Percentiles rank a stretch among this genome's conserved stretches.
phyloP scores from a whole-genome alignment of 768 basidiomycete genomes.

The Trametes cingulata region DNA sequence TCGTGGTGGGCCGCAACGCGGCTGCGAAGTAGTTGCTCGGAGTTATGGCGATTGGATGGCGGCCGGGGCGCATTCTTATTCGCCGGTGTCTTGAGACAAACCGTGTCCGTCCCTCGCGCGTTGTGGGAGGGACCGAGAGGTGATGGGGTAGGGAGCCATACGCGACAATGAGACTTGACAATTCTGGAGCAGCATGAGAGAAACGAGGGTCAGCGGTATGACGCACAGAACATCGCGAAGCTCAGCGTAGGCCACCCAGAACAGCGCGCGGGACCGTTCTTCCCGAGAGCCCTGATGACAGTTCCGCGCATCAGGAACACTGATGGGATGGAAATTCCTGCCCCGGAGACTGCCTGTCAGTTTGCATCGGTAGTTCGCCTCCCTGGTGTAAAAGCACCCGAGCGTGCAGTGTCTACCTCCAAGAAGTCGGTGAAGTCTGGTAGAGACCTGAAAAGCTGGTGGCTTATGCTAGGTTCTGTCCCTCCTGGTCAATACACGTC shows the following conservation, averaged over 20 bases:
- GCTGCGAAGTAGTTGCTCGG: neutral
- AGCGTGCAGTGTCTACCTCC: neutral
- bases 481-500: no score
- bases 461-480: no score
- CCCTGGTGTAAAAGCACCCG: neutral
- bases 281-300: neutral
- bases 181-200: neutral
- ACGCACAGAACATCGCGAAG: slow-evolving; percentile 3
- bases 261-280: slow-evolving; percentile 3
- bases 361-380: neutral
- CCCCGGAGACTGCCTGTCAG: neutral
- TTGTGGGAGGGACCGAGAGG: neutral
- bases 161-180: neutral
- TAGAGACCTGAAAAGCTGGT: no score
- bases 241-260: neutral
- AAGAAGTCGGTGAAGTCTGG: no score
- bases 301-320: slow-evolving; percentile 10
- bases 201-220: neutral
- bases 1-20: neutral
- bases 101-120: neutral
- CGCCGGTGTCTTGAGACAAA: neutral
- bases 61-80: neutral
- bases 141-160: neutral
- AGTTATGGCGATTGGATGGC: neutral
- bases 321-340: neutral